Evolutionary conservation across 2,329 filamentous ascomycete species (phyloP).

Genomic region (Colletotrichum simmondsii): DNA sequence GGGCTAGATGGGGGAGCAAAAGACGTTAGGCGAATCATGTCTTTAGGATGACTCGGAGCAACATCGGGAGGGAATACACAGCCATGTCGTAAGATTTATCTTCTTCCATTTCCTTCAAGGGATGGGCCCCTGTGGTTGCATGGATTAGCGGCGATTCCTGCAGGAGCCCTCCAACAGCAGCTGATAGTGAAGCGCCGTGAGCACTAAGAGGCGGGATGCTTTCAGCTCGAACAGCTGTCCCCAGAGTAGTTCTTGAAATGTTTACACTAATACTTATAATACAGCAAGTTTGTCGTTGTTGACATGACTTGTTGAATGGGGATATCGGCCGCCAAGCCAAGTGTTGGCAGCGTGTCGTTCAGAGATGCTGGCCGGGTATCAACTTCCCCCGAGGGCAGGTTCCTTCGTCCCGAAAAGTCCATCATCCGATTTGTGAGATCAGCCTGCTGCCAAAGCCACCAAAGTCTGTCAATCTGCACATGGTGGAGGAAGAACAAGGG

Average conservation of each 20-base stretch:
- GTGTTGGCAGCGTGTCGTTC: constrained; percentile 26
- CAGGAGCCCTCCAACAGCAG: neutral
- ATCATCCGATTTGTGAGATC: constrained; percentile 6
- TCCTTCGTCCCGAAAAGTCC: constrained; percentile 25
- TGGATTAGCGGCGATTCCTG: neutral
- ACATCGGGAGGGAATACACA: neutral
- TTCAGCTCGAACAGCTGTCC: too few species aligned
- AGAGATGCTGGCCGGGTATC: constrained; percentile 10
- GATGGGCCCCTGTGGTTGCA: neutral
- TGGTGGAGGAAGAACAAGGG: constrained; percentile 39
- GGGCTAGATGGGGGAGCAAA: too few species aligned
- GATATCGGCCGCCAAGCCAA: constrained; percentile 28
- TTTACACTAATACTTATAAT: constrained; percentile 6
- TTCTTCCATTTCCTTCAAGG: neutral
- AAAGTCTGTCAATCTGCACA: constrained; percentile 36
- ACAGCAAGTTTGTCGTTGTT: constrained; percentile 10
- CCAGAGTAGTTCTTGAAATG: too few species aligned
- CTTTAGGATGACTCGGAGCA: neutral
- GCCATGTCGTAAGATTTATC: neutral
- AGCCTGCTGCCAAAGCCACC: constrained; percentile 37
- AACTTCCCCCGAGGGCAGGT: neutral
- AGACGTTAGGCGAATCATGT: neutral
- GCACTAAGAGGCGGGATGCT: too few species aligned
- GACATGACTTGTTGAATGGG: constrained; percentile 31
- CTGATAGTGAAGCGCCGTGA: neutral